Evolutionary conservation across 1,139 yeast species (phyloP).

Genomic region (Geotrichum restrictum): DNA sequence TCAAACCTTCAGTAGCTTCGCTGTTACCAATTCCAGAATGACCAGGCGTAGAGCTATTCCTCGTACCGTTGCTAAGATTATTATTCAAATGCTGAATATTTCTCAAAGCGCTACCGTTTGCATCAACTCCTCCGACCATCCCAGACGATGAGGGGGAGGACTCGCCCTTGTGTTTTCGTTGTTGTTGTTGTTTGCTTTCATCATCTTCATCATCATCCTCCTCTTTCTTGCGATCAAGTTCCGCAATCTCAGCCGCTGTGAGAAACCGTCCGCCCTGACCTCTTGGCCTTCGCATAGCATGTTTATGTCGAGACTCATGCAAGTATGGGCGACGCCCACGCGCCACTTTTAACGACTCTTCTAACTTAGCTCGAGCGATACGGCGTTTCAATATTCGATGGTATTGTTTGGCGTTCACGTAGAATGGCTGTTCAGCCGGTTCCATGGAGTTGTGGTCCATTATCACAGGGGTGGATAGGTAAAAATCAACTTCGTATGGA

Average conservation of each 20-base stretch:
- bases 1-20: too few relatives aligned
- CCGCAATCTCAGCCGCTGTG: constrained; percentile 95
- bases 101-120: too few relatives aligned
- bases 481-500: too few relatives aligned
- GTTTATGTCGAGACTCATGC: constrained; percentile 96
- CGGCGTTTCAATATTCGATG: constrained; percentile 91
- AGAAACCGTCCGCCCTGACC: constrained; percentile 98
- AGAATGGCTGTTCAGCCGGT: constrained; percentile 79
- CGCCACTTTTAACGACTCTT: constrained; percentile 80
- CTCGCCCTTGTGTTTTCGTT: too few relatives aligned
- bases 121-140: too few relatives aligned
- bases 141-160: too few relatives aligned
- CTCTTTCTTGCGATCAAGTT: constrained; percentile 57
- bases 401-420: constrained; percentile 96
- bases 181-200: too few relatives aligned
- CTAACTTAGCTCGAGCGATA: constrained; percentile 87
- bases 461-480: too few relatives aligned
- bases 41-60: not conserved
- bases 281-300: constrained; percentile 98
- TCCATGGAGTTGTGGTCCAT: too few relatives aligned
- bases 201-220: constrained; percentile 24
- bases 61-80: not conserved
- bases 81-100: too few relatives aligned
- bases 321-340: constrained; percentile 90
- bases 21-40: too few relatives aligned